Evolutionary conservation across 106 monocot species (phyloP), one percentile per base, ranked within the genome.

Genomic region (Dendrobium nobile): DNA sequence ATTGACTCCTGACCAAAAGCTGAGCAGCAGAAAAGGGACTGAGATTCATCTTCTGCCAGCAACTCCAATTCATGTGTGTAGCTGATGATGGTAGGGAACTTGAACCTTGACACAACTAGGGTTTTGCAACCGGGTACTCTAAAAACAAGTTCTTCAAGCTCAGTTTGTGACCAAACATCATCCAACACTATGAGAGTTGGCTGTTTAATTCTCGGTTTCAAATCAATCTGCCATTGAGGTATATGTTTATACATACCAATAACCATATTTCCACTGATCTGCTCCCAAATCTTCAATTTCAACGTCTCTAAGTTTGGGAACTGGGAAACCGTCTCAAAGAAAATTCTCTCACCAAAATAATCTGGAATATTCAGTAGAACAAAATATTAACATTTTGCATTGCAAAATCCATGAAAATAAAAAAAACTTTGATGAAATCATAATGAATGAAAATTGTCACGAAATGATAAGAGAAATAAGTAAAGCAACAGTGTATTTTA

Each of bases 291-390:
- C 79, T 87, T 84, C 43, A 83, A 31, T 67, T 90, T 88, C 79
- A 90, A 79, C 20, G 72, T 81, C n/a, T 83, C 85, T 75, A 88
- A 65, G 24, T 90, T 84, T 75, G 90, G 83, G 31, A 85, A 90
- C 18, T 90, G 90, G 7, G 90, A 90, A 15, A 90, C 81, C 5
- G 90, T 87, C 81, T 87, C 81, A 70, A 90, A 90, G 79, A 85
- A 90, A 43, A 90, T 84, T 44, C 82, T 64, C 4, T 85, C 81
- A 11, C 64, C 78, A 79, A 90, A 90, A 80, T 87, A 78, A 83
- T 19, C 90, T 90, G 80, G 33, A 76, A 31, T 59, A 51, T 51
- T 51, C 15, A 51, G 51, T 15, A 13, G 51, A 51, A 13, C 15
- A 51, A 13, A 13, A 11, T 3, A 51, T 51, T 51, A 0, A 51